Percentiles rank a stretch among this genome's conserved stretches.
phyloP scores from a whole-genome alignment of 495 filamentous ascomycete genomes.

The Apiosordaria backusii region DNA sequence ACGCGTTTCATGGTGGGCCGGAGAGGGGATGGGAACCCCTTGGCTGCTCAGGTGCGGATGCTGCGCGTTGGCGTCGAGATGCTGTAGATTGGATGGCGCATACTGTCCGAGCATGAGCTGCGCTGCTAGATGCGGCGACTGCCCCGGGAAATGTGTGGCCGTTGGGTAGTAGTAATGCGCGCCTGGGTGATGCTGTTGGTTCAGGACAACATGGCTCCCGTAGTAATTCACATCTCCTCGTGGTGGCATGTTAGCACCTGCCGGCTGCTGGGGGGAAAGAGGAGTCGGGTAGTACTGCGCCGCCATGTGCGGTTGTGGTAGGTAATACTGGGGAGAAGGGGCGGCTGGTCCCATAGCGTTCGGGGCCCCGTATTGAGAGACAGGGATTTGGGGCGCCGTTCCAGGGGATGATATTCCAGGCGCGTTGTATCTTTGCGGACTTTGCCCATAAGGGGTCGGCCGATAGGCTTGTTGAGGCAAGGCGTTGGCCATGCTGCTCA shows the following conservation, averaged over 20 bases:
- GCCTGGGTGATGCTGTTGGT: slow-evolving; percentile 31
- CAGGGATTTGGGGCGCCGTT: slow-evolving; percentile 44
- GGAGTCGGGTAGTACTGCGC: slow-evolving; percentile 38
- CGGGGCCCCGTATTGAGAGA: slow-evolving; percentile 42
- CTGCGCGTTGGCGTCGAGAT: slow-evolving; percentile 12
- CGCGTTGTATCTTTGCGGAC: slow-evolving; percentile 40
- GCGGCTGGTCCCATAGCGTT: slow-evolving; percentile 17
- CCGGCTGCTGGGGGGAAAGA: slow-evolving; percentile 32
- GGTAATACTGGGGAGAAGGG: slow-evolving; percentile 38
- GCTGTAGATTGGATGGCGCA: slow-evolving; percentile 12
- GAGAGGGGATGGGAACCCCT: neutral
- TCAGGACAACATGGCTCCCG: slow-evolving; percentile 34
- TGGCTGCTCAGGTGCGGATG: slow-evolving; percentile 17
- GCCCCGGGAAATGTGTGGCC: slow-evolving; percentile 30
- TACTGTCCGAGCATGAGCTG: slow-evolving; percentile 36
- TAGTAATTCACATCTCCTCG: slow-evolving; percentile 40
- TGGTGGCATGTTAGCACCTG: slow-evolving; percentile 23
- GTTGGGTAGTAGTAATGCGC: slow-evolving; percentile 42
- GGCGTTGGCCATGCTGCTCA: slow-evolving; percentile 38
- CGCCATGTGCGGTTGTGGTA: slow-evolving; percentile 37
- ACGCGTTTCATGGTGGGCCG: slow-evolving; percentile 16
- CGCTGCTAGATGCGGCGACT: slow-evolving; percentile 23
- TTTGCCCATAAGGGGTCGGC: slow-evolving; percentile 30
- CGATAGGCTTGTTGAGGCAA: slow-evolving; percentile 40
- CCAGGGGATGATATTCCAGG: slow-evolving; percentile 36